A percentile compares a stretch with the other conserved stretches of the same genome.
Conservation (phyloP, 495 filamentous ascomycete species). For the Collariella sp. region DNA sequence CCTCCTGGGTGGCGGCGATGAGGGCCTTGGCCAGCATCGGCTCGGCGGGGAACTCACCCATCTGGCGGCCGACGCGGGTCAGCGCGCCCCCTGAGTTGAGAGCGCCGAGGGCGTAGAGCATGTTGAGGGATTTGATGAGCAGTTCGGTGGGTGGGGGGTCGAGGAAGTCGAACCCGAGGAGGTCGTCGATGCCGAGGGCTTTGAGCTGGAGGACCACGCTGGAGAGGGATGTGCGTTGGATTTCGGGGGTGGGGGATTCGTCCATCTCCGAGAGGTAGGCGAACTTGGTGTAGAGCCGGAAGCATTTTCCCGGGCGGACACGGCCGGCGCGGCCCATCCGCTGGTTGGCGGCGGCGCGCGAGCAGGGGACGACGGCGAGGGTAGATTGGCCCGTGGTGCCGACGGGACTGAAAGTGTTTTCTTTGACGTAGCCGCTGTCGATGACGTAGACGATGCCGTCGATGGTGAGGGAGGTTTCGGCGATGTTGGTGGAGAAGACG, state of each 20-base stretch:
- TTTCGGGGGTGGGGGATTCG: slow-evolving; percentile 88
- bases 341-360: slow-evolving; percentile 90
- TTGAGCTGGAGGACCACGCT: slow-evolving; percentile 79
- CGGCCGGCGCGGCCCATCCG: slow-evolving; percentile 86
- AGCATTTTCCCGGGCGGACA: slow-evolving; percentile 89
- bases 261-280: slow-evolving; percentile 92
- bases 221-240: slow-evolving; percentile 83
- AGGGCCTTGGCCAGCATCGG: slow-evolving; percentile 89
- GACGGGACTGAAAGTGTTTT: slow-evolving; percentile 82
- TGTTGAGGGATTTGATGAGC: slow-evolving; percentile 81
- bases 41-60: slow-evolving; percentile 94
- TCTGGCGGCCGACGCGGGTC: slow-evolving; percentile 86
- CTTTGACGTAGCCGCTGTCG: slow-evolving; percentile 87
- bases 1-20: slow-evolving; percentile 78
- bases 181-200: slow-evolving; percentile 84
- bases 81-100: slow-evolving; percentile 84
- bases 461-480: slow-evolving; percentile 81
- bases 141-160: slow-evolving; percentile 88
- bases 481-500: slow-evolving; percentile 83
- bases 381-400: slow-evolving; percentile 80
- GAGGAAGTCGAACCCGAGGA: slow-evolving; percentile 95
- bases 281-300: slow-evolving; percentile 91
- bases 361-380: slow-evolving; percentile 84
- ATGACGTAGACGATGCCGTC: slow-evolving; percentile 90
- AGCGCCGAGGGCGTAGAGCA: slow-evolving; percentile 85